Conservation (phyloP, 257 asterid genomes). For the Ehretia macrophylla region DNA sequence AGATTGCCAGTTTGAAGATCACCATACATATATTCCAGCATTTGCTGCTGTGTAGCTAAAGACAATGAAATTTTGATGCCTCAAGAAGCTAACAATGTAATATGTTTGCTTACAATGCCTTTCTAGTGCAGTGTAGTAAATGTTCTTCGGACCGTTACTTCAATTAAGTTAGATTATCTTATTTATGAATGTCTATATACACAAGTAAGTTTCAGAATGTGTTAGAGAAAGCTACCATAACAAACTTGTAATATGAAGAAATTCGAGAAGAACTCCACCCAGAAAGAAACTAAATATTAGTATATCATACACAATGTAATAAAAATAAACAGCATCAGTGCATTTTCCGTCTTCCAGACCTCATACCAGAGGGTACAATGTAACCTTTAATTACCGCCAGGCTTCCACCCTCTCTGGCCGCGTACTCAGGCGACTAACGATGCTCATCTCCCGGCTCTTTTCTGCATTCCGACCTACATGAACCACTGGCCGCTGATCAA, state of each 20-base stretch:
- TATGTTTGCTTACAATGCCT: not conserved
- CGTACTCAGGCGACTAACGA: constrained; percentile 46
- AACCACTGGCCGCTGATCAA: constrained; percentile 20
- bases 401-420: constrained; percentile 52
- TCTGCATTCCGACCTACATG: constrained; percentile 26
- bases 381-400: constrained; percentile 52
- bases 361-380: not conserved
- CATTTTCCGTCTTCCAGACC: not conserved
- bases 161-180: too few relatives aligned
- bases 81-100: not conserved
- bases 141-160: not conserved
- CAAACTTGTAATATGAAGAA: not conserved
- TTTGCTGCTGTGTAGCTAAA: not conserved
- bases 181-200: too few relatives aligned
- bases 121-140: not conserved
- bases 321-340: not conserved
- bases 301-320: constrained; percentile 4
- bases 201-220: not conserved
- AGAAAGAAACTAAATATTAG: constrained; percentile 1
- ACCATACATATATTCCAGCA: not conserved
- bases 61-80: not conserved
- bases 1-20: not conserved
- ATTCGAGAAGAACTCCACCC: constrained; percentile 12
- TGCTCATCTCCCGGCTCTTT: constrained; percentile 37
- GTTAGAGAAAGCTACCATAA: constrained; percentile 1